Percentiles rank a stretch among this genome's conserved stretches.
Evolutionary conservation across 768 basidiomycete species (phyloP).

Genomic region (Collybia sordida): DNA sequence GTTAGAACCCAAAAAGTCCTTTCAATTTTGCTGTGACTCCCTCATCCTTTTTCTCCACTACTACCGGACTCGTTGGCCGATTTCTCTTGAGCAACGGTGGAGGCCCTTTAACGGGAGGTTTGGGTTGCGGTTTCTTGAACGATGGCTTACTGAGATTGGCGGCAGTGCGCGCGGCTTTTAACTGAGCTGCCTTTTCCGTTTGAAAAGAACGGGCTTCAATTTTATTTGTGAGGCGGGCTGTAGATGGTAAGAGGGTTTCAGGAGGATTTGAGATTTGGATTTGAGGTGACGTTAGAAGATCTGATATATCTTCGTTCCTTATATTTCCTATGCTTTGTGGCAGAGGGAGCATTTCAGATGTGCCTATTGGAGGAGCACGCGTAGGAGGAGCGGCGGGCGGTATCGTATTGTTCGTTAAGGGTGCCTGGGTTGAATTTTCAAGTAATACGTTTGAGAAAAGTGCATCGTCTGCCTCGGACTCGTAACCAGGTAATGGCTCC

Average conservation of each 20-base stretch:
- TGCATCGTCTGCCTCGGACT: slow-evolving; percentile 7
- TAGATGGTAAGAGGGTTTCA: too few relatives aligned
- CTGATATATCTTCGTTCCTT: too few relatives aligned
- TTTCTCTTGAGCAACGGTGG: not conserved
- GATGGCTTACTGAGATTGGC: not conserved
- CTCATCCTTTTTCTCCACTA: not conserved
- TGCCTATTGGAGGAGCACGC: too few relatives aligned
- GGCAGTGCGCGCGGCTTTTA: slow-evolving; percentile 3
- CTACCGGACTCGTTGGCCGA: not conserved
- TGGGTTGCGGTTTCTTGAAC: not conserved
- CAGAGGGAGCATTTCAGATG: too few relatives aligned
- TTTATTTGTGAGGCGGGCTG: not conserved
- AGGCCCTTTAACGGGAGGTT: not conserved
- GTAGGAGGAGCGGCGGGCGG: too few relatives aligned
- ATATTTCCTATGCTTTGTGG: not conserved
- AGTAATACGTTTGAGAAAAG: slow-evolving; percentile 8
- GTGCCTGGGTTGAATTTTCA: too few relatives aligned
- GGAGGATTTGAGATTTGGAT: too few relatives aligned
- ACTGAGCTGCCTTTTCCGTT: not conserved
- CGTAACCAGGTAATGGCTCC: slow-evolving; percentile 18
- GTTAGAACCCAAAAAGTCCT: not conserved
- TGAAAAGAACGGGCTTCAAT: not conserved
- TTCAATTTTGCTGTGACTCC: not conserved
- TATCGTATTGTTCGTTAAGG: too few relatives aligned
- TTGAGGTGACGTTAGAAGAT: too few relatives aligned